These are phyloP conservation scores for Leishmania gerbilli DNA, from an alignment of 208 protist species.

Conservation along the genomic window DNA sequence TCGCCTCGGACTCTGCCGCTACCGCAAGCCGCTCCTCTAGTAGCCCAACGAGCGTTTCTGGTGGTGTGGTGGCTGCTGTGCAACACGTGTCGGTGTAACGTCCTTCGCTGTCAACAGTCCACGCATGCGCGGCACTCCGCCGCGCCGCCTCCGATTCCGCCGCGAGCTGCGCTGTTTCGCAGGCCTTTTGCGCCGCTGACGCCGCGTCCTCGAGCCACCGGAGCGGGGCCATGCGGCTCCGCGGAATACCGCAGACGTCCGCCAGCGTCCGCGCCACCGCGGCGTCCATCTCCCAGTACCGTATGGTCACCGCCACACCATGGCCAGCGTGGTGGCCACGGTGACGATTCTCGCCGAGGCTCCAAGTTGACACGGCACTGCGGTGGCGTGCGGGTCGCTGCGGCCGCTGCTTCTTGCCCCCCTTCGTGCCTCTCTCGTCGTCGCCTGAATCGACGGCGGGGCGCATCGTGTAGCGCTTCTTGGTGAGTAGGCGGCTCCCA, in stretches of 20 bases:
- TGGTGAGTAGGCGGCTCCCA: slow-evolving; percentile 44
- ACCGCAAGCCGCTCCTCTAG: slow-evolving; percentile 10
- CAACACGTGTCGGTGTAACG: neutral
- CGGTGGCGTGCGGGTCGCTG: neutral
- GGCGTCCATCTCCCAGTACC: slow-evolving; percentile 27
- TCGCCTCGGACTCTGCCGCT: neutral
- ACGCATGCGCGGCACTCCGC: neutral
- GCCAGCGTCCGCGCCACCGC: slow-evolving; percentile 24
- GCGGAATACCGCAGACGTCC: slow-evolving; percentile 26
- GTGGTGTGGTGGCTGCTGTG: slow-evolving; percentile 15
- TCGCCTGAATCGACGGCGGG: neutral
- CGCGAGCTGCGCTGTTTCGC: neutral
- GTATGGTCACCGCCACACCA: slow-evolving; percentile 11
- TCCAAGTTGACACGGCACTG: neutral
- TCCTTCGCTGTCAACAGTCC: neutral
- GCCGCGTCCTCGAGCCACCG: slow-evolving; percentile 40
- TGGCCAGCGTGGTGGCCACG: neutral
- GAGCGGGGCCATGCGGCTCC: slow-evolving; percentile 32
- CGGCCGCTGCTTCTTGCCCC: neutral
- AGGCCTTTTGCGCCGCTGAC: slow-evolving; percentile 8
- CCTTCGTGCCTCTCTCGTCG: neutral
- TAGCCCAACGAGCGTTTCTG: slow-evolving; percentile 12
- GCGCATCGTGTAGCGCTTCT: slow-evolving; percentile 12
- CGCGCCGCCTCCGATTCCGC: neutral
- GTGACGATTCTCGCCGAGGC: neutral